Conservation (phyloP, 164 flowering plant genomes). For the Macadamia integrifolia region DNA sequence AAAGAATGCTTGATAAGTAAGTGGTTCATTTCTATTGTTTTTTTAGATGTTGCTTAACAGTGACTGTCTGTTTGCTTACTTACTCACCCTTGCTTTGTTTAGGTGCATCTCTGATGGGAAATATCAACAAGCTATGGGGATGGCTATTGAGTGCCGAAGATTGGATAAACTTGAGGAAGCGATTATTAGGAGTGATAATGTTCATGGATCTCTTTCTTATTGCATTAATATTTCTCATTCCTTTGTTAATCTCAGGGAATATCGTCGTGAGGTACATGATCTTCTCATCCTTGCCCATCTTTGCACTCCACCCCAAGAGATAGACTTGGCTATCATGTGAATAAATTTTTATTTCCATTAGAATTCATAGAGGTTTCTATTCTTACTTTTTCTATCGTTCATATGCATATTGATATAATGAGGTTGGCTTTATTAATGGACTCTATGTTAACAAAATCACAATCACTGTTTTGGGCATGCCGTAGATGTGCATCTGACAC, state of each 20-base stretch:
- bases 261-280: slow-evolving; percentile 71
- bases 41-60: not conserved
- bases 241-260: slow-evolving; percentile 79
- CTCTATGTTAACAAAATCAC: no score
- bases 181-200: slow-evolving; percentile 78
- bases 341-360: no score
- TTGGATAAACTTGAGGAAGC: slow-evolving; percentile 97
- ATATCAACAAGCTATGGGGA: slow-evolving; percentile 97
- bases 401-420: no score
- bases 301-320: no score
- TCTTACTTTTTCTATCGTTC: no score
- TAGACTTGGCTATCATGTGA: no score
- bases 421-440: no score
- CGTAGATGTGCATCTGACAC: no score
- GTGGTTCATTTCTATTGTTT: slow-evolving; percentile 12
- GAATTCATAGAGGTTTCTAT: no score
- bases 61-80: not conserved
- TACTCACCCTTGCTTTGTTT: slow-evolving; percentile 13
- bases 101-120: slow-evolving; percentile 93
- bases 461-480: no score
- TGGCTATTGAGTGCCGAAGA: slow-evolving; percentile 93
- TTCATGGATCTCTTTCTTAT: slow-evolving; percentile 68
- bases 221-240: slow-evolving; percentile 83
- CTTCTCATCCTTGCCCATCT: no score
- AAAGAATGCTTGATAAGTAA: slow-evolving; percentile 94